Conservation (phyloP, 1,284 basidiomycete species). For the Fomes fomentarius region DNA sequence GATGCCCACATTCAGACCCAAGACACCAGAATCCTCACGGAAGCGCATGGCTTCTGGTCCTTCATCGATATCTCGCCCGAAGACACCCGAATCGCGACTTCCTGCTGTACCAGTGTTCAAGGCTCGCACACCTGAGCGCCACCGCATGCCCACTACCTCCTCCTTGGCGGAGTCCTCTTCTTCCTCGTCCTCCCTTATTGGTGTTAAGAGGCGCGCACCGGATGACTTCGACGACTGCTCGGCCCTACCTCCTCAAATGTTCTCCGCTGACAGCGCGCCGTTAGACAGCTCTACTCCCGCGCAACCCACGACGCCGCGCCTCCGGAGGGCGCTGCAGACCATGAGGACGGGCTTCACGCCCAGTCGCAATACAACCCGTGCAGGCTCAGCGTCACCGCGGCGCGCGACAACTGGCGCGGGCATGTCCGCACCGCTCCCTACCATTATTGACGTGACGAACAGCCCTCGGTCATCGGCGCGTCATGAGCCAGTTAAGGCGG, state of each 20-base stretch:
- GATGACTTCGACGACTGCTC: constrained; percentile 69
- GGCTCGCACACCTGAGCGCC: constrained; percentile 48
- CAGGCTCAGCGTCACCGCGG: constrained; percentile 30
- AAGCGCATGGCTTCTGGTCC: constrained; percentile 46
- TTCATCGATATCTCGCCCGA: constrained; percentile 46
- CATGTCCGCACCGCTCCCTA: constrained; percentile 14
- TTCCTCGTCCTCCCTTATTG: constrained; percentile 36
- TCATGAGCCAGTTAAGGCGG: constrained; percentile 19
- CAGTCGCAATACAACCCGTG: constrained; percentile 46
- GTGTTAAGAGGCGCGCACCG: constrained; percentile 71
- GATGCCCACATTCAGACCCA: constrained; percentile 28
- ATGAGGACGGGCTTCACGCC: constrained; percentile 74
- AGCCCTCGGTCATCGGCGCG: constrained; percentile 49
- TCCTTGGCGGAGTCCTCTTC: constrained; percentile 20
- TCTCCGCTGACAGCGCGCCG: constrained; percentile 53
- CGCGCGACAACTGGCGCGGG: constrained; percentile 30
- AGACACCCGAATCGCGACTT: constrained; percentile 53
- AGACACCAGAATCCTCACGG: constrained; percentile 32
- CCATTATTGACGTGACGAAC: constrained; percentile 70
- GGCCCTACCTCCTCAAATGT: constrained; percentile 59
- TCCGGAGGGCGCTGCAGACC: constrained; percentile 56
- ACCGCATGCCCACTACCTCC: constrained; percentile 19
- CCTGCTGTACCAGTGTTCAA: constrained; percentile 52
- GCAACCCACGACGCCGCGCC: constrained; percentile 56
- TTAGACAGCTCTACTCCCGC: constrained; percentile 34